phyloP scores from a whole-genome alignment of 352 stramenopile genomes.

The Phytophthora cactorum region DNA sequence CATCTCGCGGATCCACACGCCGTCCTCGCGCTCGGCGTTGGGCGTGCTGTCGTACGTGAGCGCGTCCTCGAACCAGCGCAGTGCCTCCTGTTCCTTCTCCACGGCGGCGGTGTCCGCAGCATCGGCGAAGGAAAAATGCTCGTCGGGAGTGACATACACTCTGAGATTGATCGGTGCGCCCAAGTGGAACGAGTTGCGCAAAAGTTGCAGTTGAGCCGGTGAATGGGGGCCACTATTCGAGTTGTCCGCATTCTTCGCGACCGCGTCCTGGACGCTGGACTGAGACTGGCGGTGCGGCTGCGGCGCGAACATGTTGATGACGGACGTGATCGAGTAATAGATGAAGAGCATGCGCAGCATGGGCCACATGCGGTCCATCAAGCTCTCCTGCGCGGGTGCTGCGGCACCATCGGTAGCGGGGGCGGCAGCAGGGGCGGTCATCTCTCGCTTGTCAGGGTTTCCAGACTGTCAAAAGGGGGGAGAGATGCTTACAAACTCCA shows the following conservation, averaged over 20 bases:
- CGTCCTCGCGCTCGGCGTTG: conserved; percentile 60
- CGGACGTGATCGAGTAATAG: conserved; percentile 82
- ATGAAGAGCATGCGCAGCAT: conserved; percentile 79
- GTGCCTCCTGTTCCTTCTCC: conserved; percentile 55
- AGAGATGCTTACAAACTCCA: conserved; percentile 8
- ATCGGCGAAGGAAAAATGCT: conserved; percentile 57
- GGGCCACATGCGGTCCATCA: conserved; percentile 69
- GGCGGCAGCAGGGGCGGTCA: conserved; percentile 22
- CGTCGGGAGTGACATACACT: conserved; percentile 68
- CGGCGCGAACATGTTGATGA: conserved; percentile 47
- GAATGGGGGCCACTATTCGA: conserved; percentile 18
- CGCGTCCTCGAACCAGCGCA: conserved; percentile 64
- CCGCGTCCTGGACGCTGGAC: conserved; percentile 13
- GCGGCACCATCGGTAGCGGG: conserved; percentile 9
- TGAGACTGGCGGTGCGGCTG: conserved; percentile 8
- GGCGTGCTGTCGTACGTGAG: conserved; percentile 57
- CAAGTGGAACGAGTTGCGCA: conserved; percentile 65
- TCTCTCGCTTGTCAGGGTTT: background rate
- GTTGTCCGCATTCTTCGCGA: conserved; percentile 26
- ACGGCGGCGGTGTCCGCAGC: conserved; percentile 30
- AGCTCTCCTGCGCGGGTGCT: conserved; percentile 38
- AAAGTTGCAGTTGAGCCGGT: conserved; percentile 18
- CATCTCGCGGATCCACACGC: conserved; percentile 47
- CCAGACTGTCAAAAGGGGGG: background rate
- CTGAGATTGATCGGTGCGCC: conserved; percentile 61